phyloP scores from a whole-genome alignment of 129 eudicot species.

The Dittrichia graveolens region DNA sequence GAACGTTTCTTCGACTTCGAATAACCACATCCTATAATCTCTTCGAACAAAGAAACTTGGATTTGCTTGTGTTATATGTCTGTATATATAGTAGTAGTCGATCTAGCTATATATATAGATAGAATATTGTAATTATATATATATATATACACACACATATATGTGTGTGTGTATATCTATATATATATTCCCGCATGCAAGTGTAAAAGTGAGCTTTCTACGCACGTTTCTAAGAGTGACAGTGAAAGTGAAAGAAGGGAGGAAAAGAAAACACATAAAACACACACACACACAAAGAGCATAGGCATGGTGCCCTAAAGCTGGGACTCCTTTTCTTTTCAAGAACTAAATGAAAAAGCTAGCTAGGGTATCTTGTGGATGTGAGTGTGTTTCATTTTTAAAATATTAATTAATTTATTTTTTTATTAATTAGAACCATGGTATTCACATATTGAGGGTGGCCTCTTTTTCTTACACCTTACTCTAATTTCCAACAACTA shows the following conservation, averaged over 20 bases:
- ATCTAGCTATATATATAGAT: background rate
- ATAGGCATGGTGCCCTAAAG: conserved; percentile 45
- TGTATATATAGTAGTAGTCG: background rate
- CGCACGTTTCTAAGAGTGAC: conserved; percentile 43
- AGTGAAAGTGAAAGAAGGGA: conserved; percentile 41
- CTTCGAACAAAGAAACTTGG: conserved; percentile 13
- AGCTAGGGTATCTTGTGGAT: conserved; percentile 12
- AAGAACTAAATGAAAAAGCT: conserved; percentile 16
- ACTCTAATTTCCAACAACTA: no score
- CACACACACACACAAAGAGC: conserved; percentile 29
- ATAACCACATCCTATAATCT: conserved; percentile 6
- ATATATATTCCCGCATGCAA: conserved; percentile 45
- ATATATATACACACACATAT: background rate
- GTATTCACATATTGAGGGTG: background rate
- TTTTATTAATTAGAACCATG: background rate
- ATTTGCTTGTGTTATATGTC: conserved; percentile 15
- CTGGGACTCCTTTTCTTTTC: conserved; percentile 26
- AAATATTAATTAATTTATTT: background rate
- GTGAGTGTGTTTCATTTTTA: background rate
- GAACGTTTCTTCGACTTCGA: conserved; percentile 1
- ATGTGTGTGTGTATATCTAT: background rate
- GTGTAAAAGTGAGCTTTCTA: conserved; percentile 39
- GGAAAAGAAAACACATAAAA: conserved; percentile 29
- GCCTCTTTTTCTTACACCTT: no score
- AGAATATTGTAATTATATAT: background rate